A percentile compares a stretch with the other conserved stretches of the same genome.
phyloP scores from a whole-genome alignment of 2,329 filamentous ascomycete genomes.

The Rutstroemia sp. region DNA sequence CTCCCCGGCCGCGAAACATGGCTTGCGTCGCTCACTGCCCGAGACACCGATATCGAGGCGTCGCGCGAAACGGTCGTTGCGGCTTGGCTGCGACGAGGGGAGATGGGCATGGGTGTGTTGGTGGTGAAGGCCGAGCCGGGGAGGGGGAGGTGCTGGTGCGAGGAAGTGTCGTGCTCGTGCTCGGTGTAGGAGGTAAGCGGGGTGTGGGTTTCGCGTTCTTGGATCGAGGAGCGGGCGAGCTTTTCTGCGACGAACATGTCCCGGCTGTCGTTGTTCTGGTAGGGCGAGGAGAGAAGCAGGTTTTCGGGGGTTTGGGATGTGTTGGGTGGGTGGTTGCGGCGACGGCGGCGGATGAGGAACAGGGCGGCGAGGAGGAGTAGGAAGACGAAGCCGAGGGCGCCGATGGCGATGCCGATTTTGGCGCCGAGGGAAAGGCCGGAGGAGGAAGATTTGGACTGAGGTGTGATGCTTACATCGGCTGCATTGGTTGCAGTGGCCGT shows the following conservation, averaged over 20 bases:
- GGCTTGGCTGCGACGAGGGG: not conserved
- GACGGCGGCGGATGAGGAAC: not conserved
- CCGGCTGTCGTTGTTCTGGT: not conserved
- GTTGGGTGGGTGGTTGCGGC: not conserved
- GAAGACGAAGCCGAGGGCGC: not conserved
- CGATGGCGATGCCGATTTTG: slow-evolving; percentile 7
- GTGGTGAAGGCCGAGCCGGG: slow-evolving; percentile 4
- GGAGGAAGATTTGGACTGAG: not conserved
- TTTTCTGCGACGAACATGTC: not conserved
- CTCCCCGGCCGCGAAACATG: not conserved
- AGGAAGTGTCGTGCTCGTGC: not conserved
- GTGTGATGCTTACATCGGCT: not conserved
- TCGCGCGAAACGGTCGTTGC: not conserved
- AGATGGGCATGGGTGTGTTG: not conserved
- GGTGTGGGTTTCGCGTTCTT: not conserved
- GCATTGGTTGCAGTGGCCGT: not conserved
- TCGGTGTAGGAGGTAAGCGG: not conserved
- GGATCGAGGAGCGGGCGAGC: not conserved
- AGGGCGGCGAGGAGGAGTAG: not conserved
- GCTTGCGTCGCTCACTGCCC: not conserved
- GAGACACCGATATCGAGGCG: not conserved
- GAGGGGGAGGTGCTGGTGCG: not conserved
- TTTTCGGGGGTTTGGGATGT: slow-evolving; percentile 5
- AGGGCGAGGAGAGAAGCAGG: not conserved
- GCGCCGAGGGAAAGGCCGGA: slow-evolving; percentile 3